Percentiles rank a stretch among this genome's conserved stretches.
phyloP scores from a whole-genome alignment of 2,329 filamentous ascomycete genomes.

The Monosporascus sp. region DNA sequence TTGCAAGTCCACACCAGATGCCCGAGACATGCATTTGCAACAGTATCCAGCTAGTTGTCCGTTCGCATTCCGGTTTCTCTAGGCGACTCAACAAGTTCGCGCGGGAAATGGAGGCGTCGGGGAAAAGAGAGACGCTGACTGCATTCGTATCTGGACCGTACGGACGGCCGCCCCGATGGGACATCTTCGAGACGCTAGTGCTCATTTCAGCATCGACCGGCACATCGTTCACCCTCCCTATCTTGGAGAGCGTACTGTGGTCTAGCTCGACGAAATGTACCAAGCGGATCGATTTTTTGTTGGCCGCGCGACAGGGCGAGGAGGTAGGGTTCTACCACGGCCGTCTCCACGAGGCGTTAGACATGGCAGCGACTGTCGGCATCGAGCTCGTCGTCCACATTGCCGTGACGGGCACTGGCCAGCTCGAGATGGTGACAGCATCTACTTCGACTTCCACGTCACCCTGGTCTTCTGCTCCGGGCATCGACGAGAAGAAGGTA shows the following conservation, averaged over 20 bases:
- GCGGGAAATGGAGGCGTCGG: constrained; percentile 25
- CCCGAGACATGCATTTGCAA: constrained; percentile 51
- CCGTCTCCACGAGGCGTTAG: constrained; percentile 41
- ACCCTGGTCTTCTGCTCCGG: constrained; percentile 10
- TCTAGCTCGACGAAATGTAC: constrained; percentile 39
- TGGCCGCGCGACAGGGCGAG: constrained; percentile 45
- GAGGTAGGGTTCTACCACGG: constrained; percentile 52
- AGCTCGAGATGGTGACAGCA: constrained; percentile 14
- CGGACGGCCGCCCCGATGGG: constrained; percentile 49
- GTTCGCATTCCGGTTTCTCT: constrained; percentile 53
- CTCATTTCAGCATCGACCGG: constrained; percentile 59
- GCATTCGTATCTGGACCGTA: constrained; percentile 53
- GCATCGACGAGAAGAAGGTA: constrained; percentile 18
- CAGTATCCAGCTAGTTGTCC: constrained; percentile 54
- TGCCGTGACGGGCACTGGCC: constrained; percentile 42
- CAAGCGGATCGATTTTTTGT: constrained; percentile 47
- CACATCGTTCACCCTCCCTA: constrained; percentile 56
- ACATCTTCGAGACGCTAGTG: constrained; percentile 54
- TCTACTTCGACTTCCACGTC: constrained; percentile 7
- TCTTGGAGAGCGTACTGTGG: constrained; percentile 49
- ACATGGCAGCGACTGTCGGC: constrained; percentile 36
- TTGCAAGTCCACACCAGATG: constrained; percentile 49
- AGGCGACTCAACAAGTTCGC: constrained; percentile 46
- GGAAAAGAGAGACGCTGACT: constrained; percentile 30
- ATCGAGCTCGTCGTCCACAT: constrained; percentile 49